These are phyloP conservation scores for Karstenula rhodostoma DNA, from an alignment of 2,329 filamentous ascomycete genomes.

Conservation along the genomic window DNA sequence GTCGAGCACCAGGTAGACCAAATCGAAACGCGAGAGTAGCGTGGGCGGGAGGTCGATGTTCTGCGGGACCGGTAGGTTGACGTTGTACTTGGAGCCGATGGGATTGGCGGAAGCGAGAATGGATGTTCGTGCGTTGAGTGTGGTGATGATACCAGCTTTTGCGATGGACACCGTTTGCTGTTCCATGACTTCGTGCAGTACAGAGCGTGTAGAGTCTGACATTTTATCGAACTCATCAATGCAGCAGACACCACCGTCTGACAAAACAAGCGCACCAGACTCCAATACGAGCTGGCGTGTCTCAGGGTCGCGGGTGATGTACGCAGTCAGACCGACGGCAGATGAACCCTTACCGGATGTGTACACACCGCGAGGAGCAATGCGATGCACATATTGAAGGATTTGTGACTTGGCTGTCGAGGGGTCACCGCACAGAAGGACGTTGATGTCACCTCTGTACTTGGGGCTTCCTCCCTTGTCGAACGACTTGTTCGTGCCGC, in stretches of 20 bases:
- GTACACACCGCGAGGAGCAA: conserved; percentile 86
- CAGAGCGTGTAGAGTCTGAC: conserved; percentile 76
- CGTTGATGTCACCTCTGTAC: conserved; percentile 97
- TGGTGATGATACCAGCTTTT: conserved; percentile 82
- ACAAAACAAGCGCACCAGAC: conserved; percentile 76
- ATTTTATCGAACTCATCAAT: conserved; percentile 85
- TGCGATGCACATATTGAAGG: conserved; percentile 94
- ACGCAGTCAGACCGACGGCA: conserved; percentile 79
- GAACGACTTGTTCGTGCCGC: conserved; percentile 97
- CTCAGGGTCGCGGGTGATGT: conserved; percentile 77
- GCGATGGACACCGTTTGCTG: conserved; percentile 81
- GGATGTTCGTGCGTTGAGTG: conserved; percentile 91
- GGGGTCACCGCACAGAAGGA: conserved; percentile 94
- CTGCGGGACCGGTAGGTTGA: conserved; percentile 91
- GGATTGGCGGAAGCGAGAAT: conserved; percentile 98
- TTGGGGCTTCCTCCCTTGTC: conserved; percentile 94
- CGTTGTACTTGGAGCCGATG: conserved; percentile 97
- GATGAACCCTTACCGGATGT: conserved; percentile 80
- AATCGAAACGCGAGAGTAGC: conserved; percentile 91
- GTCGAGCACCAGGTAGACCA: conserved; percentile 96
- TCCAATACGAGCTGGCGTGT: conserved; percentile 77
- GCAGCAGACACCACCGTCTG: conserved; percentile 78
- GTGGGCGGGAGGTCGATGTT: conserved; percentile 98
- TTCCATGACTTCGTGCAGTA: conserved; percentile 83
- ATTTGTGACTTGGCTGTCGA: conserved; percentile 97